Evolutionary conservation across 805 yeast species (phyloP).

Genomic region (baker's yeast (Saccharomyces cerevisiae)): DNA sequence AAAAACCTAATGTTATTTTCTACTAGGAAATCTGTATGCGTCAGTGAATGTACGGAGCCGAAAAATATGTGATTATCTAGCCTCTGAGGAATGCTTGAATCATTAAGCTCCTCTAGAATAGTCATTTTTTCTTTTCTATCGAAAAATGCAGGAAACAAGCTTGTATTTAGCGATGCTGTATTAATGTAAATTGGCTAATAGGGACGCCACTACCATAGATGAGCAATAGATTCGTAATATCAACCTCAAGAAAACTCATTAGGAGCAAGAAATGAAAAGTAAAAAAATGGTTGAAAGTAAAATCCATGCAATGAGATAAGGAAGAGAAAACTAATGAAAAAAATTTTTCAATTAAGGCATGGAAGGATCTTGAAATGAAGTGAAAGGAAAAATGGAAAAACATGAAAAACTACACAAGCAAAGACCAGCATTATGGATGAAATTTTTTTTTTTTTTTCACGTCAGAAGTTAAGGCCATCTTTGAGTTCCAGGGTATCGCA

Average conservation of each 20-base stretch:
- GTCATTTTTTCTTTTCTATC: conserved; percentile 20
- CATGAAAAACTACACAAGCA: background rate
- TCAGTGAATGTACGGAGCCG: conserved; percentile 40
- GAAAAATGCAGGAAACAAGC: conserved; percentile 14
- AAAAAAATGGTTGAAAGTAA: background rate
- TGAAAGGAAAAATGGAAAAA: background rate
- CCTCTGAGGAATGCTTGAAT: conserved; percentile 32
- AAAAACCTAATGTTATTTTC: conserved; percentile 35
- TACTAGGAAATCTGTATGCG: conserved; percentile 28
- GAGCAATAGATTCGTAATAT: background rate
- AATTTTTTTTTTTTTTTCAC: background rate
- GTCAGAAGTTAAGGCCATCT: background rate
- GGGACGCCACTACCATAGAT: background rate
- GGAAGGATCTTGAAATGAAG: background rate
- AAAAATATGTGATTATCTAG: conserved; percentile 36
- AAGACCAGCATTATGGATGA: background rate
- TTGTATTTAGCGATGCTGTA: background rate
- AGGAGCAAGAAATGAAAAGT: background rate
- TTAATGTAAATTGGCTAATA: background rate
- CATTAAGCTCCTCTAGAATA: background rate
- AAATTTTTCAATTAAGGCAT: background rate
- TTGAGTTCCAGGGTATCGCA: background rate
- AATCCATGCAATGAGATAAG: background rate
- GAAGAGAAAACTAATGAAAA: background rate
- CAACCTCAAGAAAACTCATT: background rate